These are phyloP conservation scores for Chionographis japonica DNA, from an alignment of 106 monocot species.

Conservation along the genomic window DNA sequence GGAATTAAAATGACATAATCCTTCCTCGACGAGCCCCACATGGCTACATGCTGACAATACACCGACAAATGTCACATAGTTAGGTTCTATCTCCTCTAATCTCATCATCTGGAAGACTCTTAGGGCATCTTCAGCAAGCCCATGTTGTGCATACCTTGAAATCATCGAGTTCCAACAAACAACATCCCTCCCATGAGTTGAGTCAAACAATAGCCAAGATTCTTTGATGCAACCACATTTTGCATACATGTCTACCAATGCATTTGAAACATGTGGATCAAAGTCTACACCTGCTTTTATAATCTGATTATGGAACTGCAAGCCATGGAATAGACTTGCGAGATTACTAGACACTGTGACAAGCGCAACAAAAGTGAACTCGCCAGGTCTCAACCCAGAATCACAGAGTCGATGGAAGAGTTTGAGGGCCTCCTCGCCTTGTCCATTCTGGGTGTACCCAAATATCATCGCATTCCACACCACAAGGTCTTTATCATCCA, in stretches of 20 bases:
- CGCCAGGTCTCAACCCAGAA: constrained; percentile 35
- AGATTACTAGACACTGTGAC: constrained; percentile 54
- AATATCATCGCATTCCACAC: constrained; percentile 89
- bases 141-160: constrained; percentile 76
- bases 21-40: constrained; percentile 70
- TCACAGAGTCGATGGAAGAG: constrained; percentile 43
- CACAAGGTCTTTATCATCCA: constrained; percentile 66
- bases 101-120: constrained; percentile 49
- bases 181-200: constrained; percentile 28
- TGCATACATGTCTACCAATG: constrained; percentile 87
- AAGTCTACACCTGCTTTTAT: constrained; percentile 53
- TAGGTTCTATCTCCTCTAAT: constrained; percentile 40
- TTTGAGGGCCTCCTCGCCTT: constrained; percentile 54
- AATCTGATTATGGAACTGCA: constrained; percentile 60
- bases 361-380: constrained; percentile 69
- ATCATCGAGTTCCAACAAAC: constrained; percentile 96
- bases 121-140: constrained; percentile 64
- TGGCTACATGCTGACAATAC: constrained; percentile 77
- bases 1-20: constrained; percentile 48
- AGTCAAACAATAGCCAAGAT: constrained; percentile 46
- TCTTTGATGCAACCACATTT: constrained; percentile 81
- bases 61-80: constrained; percentile 75
- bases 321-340: constrained; percentile 54
- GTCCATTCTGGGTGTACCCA: constrained; percentile 57
- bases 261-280: constrained; percentile 68